These are phyloP conservation scores for Mycosphaerella sp. DNA, from an alignment of 2,329 filamentous ascomycete genomes.

Conservation along the genomic window DNA sequence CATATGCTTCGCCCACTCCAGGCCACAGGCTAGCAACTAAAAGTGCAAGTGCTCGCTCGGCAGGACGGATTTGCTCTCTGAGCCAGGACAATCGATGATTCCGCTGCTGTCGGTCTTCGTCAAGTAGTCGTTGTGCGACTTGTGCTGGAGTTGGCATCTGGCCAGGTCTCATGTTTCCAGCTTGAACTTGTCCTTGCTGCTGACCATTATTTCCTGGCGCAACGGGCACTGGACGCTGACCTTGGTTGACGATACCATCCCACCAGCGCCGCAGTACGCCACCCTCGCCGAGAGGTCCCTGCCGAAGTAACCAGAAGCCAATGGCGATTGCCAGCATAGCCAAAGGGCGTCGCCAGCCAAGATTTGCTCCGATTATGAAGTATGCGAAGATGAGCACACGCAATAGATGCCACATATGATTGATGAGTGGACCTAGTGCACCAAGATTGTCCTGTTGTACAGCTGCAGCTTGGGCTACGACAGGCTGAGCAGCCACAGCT, in stretches of 20 bases:
- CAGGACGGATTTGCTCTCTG: constrained; percentile 37
- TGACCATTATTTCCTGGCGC: background rate
- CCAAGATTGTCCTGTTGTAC: constrained; percentile 15
- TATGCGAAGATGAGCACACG: constrained; percentile 54
- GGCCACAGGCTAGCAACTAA: constrained; percentile 57
- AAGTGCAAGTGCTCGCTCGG: constrained; percentile 54
- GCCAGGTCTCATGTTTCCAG: constrained; percentile 7
- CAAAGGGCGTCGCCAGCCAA: constrained; percentile 39
- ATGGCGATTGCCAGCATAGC: constrained; percentile 37
- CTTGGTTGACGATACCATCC: constrained; percentile 38
- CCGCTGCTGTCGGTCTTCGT: constrained; percentile 22
- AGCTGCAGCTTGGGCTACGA: constrained; percentile 12
- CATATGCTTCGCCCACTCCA: constrained; percentile 55
- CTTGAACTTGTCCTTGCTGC: constrained; percentile 11
- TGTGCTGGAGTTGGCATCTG: constrained; percentile 38
- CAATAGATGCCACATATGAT: constrained; percentile 51
- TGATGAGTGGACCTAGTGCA: constrained; percentile 34
- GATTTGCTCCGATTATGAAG: constrained; percentile 47
- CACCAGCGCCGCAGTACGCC: constrained; percentile 38
- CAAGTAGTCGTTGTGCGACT: constrained; percentile 37
- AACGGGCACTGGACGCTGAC: constrained; percentile 12
- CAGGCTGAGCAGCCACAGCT: constrained; percentile 18
- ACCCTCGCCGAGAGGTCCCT: constrained; percentile 39
- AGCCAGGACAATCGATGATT: constrained; percentile 24
- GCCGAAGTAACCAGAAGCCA: constrained; percentile 39